Evolutionary conservation across 2,329 filamentous ascomycete genomes (phyloP).

Genomic region (Fusarium subglutinans): DNA sequence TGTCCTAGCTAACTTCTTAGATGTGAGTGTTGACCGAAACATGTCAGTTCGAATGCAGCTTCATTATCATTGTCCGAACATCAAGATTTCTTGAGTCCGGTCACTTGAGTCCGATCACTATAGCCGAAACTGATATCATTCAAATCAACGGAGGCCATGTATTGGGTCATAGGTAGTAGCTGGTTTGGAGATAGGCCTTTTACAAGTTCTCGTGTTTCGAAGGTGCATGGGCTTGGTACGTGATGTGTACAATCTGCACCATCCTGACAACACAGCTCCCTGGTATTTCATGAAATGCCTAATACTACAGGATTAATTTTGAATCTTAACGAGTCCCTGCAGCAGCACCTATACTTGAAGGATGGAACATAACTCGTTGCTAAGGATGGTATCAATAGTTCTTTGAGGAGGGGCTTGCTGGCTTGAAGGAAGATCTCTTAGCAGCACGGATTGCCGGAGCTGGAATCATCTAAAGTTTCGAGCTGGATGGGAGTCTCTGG

Average conservation of each 20-base stretch:
- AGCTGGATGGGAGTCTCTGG: too few relatives aligned
- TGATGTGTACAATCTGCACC: too few relatives aligned
- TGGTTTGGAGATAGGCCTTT: fast-evolving
- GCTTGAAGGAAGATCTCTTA: not conserved
- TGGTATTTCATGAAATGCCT: fast-evolving
- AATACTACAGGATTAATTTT: not conserved
- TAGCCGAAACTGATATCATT: not conserved
- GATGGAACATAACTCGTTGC: not conserved
- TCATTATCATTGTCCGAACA: too few relatives aligned
- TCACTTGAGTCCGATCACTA: not conserved
- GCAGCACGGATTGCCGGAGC: not conserved
- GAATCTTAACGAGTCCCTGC: too few relatives aligned
- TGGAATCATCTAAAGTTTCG: fast-evolving
- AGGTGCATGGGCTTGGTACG: not conserved
- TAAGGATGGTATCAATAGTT: not conserved
- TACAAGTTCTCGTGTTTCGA: not conserved
- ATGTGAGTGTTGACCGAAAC: not conserved
- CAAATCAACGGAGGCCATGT: fast-evolving
- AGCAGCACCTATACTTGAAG: not conserved
- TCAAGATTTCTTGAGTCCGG: too few relatives aligned
- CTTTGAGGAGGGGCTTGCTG: not conserved
- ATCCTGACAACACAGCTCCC: not conserved
- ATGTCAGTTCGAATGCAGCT: not conserved
- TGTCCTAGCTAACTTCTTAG: not conserved
- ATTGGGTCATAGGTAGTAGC: not conserved